Evolutionary conservation across 768 basidiomycete genomes (phyloP), one percentile per base, ranked within the genome.

Genomic region (Candolleomyces aberdarensis): DNA sequence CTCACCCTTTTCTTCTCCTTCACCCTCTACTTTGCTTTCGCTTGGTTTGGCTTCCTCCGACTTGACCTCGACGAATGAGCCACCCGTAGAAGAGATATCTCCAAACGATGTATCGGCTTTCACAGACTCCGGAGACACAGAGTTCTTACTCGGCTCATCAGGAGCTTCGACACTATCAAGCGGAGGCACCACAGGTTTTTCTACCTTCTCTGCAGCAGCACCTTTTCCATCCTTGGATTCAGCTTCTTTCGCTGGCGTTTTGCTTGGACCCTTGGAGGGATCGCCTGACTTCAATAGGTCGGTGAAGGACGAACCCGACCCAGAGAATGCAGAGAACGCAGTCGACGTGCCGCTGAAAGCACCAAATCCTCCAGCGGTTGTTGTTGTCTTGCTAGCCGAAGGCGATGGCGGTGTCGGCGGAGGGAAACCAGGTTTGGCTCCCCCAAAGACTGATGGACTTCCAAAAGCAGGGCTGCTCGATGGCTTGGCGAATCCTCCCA

Each of bases 261-360:
- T 69, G 10, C 68, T 62, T 7, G 69, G 63, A 39, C 66, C 74
- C 57, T 69, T 67, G 26, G 61, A 51, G 20, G 71, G 69, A 19
- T 68, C 68, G 49, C 72, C 75, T 15, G 64, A 70, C 67, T 84
- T 82, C 60, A 90, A 72, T 50, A 91, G 67, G 31, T 90, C 85
- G n/a, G 72, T 63, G 50, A 74, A 92, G 0, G 89, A 83, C 64
- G 80, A 83, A 40, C 75, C 73, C 1, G 74, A 71, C 0, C 74
- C 76, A 6, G 77, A 65, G 56, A 78, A 73, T 15, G 78, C 73
- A 4, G 75, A 71, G 60, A 87, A 84, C 1, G 78, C 76, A 46
- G 71, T 71, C 0, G 73, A 61, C 3, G 74, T 56, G 1, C 80
- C 79, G 14, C 80, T 78, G 64, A 86, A 85, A 0, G 84, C 80